These are phyloP conservation scores for Thamnidium elegans DNA, from an alignment of 192 early-diverging fungal genomes.

Conservation along the genomic window DNA sequence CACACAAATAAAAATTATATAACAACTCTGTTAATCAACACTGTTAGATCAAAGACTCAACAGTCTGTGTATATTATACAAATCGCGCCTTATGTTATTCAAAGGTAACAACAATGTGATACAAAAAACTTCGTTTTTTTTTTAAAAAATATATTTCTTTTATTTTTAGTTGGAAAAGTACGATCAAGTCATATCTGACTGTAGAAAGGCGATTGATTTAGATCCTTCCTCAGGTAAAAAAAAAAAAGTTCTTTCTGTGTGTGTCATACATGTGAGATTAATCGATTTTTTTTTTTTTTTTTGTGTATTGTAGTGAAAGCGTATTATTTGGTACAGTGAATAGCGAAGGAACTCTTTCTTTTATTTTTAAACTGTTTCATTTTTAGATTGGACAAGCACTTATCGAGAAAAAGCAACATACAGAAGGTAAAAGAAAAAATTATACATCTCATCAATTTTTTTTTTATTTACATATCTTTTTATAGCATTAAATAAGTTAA, in stretches of 20 bases:
- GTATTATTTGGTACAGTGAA: constrained; percentile 56
- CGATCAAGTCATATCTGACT: constrained; percentile 60
- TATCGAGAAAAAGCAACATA: constrained; percentile 31
- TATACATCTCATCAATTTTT: neutral
- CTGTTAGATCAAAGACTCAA: constrained; percentile 58
- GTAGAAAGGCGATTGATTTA: constrained; percentile 61
- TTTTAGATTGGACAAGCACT: constrained; percentile 32
- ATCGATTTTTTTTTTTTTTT: too few relatives aligned
- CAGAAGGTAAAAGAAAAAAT: constrained; percentile 23
- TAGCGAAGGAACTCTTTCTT: neutral
- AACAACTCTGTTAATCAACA: too few relatives aligned
- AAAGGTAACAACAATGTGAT: constrained; percentile 33
- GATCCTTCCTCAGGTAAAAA: constrained; percentile 53
- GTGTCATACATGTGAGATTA: neutral
- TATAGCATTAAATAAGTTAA: constrained; percentile 39
- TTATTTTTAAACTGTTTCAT: neutral
- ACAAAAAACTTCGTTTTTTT: neutral
- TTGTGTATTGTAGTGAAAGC: constrained; percentile 53
- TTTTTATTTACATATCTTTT: neutral
- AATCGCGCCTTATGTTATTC: constrained; percentile 78
- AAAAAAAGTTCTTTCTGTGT: neutral
- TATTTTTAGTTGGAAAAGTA: constrained; percentile 49
- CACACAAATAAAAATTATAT: neutral
- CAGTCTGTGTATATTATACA: constrained; percentile 70
- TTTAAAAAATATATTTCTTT: neutral